Conservation (phyloP, 2,329 filamentous ascomycete species). For the Allantophomopsis cytisporea region DNA sequence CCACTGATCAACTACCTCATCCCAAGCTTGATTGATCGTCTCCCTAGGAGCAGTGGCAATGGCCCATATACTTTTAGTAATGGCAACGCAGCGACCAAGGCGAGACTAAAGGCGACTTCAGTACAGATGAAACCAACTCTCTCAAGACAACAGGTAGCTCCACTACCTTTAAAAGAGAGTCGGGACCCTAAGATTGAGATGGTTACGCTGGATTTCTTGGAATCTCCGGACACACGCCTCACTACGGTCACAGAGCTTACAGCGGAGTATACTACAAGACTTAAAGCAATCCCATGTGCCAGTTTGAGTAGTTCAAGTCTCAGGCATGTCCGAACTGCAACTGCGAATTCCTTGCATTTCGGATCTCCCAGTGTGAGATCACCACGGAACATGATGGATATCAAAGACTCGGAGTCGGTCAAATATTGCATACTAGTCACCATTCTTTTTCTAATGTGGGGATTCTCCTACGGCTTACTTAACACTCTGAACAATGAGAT, state of each 20-base stretch:
- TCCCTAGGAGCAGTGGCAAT: background rate
- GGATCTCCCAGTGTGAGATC: constrained; percentile 61
- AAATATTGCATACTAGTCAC: constrained; percentile 34
- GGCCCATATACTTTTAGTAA: background rate
- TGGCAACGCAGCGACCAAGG: background rate
- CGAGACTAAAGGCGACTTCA: constrained; percentile 4
- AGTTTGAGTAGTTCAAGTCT: background rate
- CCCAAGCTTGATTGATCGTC: constrained; percentile 3
- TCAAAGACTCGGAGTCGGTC: constrained; percentile 48
- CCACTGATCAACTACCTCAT: constrained; percentile 51
- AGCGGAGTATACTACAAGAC: background rate
- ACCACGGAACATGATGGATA: constrained; percentile 58
- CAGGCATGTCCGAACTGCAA: constrained; percentile 2
- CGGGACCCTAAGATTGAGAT: constrained; percentile 7
- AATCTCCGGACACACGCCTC: constrained; percentile 6
- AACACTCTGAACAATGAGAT: constrained; percentile 29
- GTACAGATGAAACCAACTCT: background rate
- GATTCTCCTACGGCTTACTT: constrained; percentile 28
- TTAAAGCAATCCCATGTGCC: constrained; percentile 1
- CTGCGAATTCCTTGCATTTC: constrained; percentile 43
- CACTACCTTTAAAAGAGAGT: constrained; percentile 3
- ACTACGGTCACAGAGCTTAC: constrained; percentile 1
- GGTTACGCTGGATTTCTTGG: constrained; percentile 15
- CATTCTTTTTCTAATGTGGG: constrained; percentile 37
- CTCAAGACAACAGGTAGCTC: background rate